Evolutionary conservation across 306 rosid species (phyloP).

Genomic region (Cucumis hystrix): DNA sequence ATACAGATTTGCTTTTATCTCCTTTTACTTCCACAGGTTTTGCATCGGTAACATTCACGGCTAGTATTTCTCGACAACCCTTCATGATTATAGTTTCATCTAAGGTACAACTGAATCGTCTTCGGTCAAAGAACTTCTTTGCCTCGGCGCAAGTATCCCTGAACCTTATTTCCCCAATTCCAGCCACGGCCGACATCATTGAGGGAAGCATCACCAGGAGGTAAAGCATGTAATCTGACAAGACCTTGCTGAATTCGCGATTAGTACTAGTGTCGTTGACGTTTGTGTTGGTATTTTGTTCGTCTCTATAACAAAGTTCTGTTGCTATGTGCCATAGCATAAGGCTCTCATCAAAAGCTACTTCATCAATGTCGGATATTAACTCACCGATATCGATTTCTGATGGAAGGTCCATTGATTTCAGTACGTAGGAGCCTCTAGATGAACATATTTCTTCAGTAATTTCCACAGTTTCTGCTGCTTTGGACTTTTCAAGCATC

Average conservation of each 20-base stretch:
- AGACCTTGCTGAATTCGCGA: slow-evolving; percentile 1
- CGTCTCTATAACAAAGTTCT: slow-evolving; percentile 12
- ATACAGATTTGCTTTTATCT: slow-evolving; percentile 22
- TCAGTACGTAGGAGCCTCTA: slow-evolving; percentile 17
- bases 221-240: slow-evolving; percentile 31
- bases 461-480: slow-evolving; percentile 13
- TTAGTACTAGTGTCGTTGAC: neutral
- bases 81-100: accelerated
- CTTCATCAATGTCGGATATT: slow-evolving; percentile 1
- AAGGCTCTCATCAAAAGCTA: slow-evolving; percentile 20
- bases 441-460: slow-evolving; percentile 15
- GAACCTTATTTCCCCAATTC: slow-evolving; percentile 17
- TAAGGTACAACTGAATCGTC: neutral
- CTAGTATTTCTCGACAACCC: slow-evolving; percentile 8
- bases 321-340: slow-evolving; percentile 34
- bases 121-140: slow-evolving; percentile 16
- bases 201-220: slow-evolving; percentile 22
- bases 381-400: neutral
- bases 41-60: neutral
- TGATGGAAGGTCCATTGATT: neutral
- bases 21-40: slow-evolving; percentile 17
- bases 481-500: slow-evolving; percentile 5
- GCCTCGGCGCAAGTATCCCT: slow-evolving; percentile 14
- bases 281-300: neutral
- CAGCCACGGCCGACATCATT: slow-evolving; percentile 22